A percentile compares a stretch with the other conserved stretches of the same genome.
phyloP scores from a whole-genome alignment of 228 moss, liverwort and hornwort genomes.

The Sphagnum fallax region DNA sequence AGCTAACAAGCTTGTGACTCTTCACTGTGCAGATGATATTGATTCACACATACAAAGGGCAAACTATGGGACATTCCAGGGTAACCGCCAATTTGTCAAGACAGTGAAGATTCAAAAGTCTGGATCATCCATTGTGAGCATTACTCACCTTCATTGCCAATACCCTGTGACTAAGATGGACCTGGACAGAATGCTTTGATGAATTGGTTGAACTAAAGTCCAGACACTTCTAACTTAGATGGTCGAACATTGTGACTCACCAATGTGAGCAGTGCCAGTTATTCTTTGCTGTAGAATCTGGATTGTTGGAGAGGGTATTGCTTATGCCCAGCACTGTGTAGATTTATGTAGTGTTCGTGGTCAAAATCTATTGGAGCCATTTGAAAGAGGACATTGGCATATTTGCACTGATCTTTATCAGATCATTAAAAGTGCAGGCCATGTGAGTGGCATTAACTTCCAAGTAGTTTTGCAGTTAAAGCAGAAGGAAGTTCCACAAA shows the following conservation, averaged over 20 bases:
- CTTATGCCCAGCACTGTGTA: background rate
- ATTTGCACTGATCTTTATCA: background rate
- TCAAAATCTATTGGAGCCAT: background rate
- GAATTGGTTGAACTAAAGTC: no score
- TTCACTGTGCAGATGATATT: constrained; percentile 55
- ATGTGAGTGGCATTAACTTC: background rate
- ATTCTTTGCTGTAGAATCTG: background rate
- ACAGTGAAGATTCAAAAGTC: constrained; percentile 54
- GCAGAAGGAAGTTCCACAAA: background rate
- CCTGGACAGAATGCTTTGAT: no score
- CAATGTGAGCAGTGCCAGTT: background rate
- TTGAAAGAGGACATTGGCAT: no score
- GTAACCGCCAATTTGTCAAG: constrained; percentile 79
- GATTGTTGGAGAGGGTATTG: background rate
- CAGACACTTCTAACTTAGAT: background rate
- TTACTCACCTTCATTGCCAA: background rate
- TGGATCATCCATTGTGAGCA: constrained; percentile 40
- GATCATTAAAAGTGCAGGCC: no score
- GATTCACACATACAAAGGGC: constrained; percentile 79
- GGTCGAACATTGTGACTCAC: no score
- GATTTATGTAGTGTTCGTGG: background rate
- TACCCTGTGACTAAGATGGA: background rate
- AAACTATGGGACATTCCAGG: constrained; percentile 77
- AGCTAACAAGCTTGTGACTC: background rate
- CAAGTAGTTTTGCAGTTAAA: background rate